Evolutionary conservation across 2,329 filamentous ascomycete species (phyloP).

Genomic region (Nannizziopsis barbatae): DNA sequence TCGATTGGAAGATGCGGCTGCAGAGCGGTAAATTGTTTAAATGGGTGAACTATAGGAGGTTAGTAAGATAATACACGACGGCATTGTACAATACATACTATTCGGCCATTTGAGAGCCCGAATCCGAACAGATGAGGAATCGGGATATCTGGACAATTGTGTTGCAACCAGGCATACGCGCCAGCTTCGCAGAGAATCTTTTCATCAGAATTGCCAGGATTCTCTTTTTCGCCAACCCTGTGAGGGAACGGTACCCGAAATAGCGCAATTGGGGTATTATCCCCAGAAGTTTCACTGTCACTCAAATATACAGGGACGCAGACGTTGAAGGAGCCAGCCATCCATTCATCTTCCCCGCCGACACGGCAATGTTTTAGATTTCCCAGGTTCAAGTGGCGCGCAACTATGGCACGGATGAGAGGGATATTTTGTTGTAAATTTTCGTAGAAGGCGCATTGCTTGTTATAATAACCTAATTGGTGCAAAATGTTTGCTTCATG

Average conservation of each 20-base stretch:
- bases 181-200: slow-evolving; percentile 12
- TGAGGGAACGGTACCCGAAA: slow-evolving; percentile 6
- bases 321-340: slow-evolving; percentile 29
- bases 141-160: slow-evolving; percentile 12
- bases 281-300: too few species aligned
- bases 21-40: slow-evolving; percentile 2
- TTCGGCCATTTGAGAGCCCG: slow-evolving; percentile 19
- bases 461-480: slow-evolving; percentile 16
- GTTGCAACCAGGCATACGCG: slow-evolving; percentile 13
- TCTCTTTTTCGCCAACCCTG: slow-evolving; percentile 3
- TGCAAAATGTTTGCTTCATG: slow-evolving; percentile 20
- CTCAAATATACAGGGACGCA: slow-evolving; percentile 19
- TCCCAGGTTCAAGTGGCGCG: slow-evolving; percentile 11
- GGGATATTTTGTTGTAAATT: slow-evolving; percentile 3
- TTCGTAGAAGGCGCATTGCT: slow-evolving; percentile 12
- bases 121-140: slow-evolving; percentile 15
- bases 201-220: slow-evolving; percentile 7
- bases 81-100: slow-evolving; percentile 7
- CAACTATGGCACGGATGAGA: slow-evolving; percentile 9
- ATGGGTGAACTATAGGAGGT: slow-evolving; percentile 1
- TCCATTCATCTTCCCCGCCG: slow-evolving; percentile 15
- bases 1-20: background rate
- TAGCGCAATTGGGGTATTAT: background rate
- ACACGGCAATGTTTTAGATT: slow-evolving; percentile 8
- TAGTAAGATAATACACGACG: background rate